Percentiles rank a stretch among this genome's conserved stretches.
phyloP scores from a whole-genome alignment of 345 rosid species.

The Gossypium thurberi region DNA sequence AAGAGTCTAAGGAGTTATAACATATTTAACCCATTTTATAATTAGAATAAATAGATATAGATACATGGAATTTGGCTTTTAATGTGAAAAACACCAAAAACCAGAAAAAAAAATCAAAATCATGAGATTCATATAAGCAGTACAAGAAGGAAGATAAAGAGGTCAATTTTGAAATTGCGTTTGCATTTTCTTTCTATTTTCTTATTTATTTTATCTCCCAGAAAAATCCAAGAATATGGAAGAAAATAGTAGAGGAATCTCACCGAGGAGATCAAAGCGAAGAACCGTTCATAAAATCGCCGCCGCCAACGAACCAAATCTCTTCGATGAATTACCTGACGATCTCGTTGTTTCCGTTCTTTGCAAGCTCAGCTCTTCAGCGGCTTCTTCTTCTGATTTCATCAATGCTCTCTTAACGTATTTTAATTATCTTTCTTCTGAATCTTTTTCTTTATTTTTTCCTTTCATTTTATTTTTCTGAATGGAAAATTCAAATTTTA shows the following conservation, averaged over 20 bases:
- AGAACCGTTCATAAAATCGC: conserved; percentile 1
- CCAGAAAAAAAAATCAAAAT: neutral
- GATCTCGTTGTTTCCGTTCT: conserved; percentile 50
- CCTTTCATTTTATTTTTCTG: neutral
- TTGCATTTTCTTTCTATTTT: no score
- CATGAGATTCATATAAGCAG: neutral
- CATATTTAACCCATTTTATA: neutral
- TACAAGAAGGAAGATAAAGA: neutral
- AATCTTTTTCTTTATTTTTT: no score
- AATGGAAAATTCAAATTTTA: no score
- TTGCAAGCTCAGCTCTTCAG: conserved; percentile 40
- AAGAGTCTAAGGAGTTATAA: no score
- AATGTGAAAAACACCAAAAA: neutral
- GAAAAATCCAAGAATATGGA: no score
- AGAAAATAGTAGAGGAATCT: neutral
- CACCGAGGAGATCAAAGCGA: conserved; percentile 25
- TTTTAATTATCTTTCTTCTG: neutral
- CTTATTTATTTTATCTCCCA: no score
- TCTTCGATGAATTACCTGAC: conserved; percentile 44
- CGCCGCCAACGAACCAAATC: conserved; percentile 13
- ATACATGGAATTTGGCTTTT: conserved; percentile 1
- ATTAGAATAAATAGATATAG: no score
- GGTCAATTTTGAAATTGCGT: neutral
- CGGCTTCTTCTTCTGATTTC: conserved; percentile 52
- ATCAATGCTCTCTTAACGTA: conserved; percentile 41